Percentiles rank a stretch among this genome's conserved stretches.
phyloP scores from a whole-genome alignment of 2,329 filamentous ascomycete species.

The Plectosphaerella sp. region DNA sequence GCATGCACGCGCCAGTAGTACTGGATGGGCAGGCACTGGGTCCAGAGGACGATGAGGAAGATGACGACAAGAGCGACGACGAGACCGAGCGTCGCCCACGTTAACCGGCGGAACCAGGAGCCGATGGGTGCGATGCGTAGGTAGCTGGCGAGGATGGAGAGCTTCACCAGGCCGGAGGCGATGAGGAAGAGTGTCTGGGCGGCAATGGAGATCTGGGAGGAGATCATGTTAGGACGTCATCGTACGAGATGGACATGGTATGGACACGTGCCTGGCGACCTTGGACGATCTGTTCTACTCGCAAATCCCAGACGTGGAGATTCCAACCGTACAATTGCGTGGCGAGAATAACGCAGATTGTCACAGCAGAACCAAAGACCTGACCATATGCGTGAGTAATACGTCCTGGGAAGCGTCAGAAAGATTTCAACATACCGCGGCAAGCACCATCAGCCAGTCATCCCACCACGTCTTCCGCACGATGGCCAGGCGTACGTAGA shows the following conservation, averaged over 20 bases:
- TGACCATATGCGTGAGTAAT: slow-evolving; percentile 5
- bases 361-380: slow-evolving; percentile 27
- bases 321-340: slow-evolving; percentile 30
- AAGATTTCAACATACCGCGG: slow-evolving; percentile 22
- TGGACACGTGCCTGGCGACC: slow-evolving; percentile 13
- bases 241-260: no score
- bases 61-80: slow-evolving; percentile 21
- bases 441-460: slow-evolving; percentile 36
- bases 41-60: slow-evolving; percentile 29
- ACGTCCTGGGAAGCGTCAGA: background rate
- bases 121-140: slow-evolving; percentile 29
- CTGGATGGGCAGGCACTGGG: slow-evolving; percentile 26
- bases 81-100: slow-evolving; percentile 18
- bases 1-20: slow-evolving; percentile 21
- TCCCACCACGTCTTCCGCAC: slow-evolving; percentile 29
- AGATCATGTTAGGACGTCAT: background rate
- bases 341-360: slow-evolving; percentile 28
- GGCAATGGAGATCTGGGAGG: slow-evolving; percentile 30
- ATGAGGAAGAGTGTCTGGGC: slow-evolving; percentile 34
- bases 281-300: slow-evolving; percentile 16
- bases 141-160: slow-evolving; percentile 35
- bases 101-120: slow-evolving; percentile 27
- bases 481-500: slow-evolving; percentile 30
- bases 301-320: slow-evolving; percentile 32
- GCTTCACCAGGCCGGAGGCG: slow-evolving; percentile 30